A percentile compares a stretch with the other conserved stretches of the same genome.
phyloP scores from a whole-genome alignment of 805 yeast species.

The Hanseniaspora occidentalis region DNA sequence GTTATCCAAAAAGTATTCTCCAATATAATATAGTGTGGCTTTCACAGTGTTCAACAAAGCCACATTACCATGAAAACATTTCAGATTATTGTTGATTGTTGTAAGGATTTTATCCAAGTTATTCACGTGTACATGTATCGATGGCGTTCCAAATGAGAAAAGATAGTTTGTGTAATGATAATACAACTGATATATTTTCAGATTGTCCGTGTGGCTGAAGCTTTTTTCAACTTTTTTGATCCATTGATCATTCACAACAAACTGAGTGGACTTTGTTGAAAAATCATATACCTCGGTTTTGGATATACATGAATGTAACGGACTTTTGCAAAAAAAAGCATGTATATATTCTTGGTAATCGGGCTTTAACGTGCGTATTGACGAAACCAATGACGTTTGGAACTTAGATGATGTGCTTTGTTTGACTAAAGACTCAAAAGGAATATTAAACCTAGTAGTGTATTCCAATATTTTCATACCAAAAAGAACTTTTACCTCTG shows the following conservation, averaged over 20 bases:
- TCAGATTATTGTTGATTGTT: slow-evolving; percentile 1
- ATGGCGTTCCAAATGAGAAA: no score
- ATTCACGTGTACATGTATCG: background rate
- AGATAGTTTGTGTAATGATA: slow-evolving; percentile 4
- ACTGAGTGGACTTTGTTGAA: background rate
- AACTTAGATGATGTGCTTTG: slow-evolving; percentile 12
- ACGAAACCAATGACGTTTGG: slow-evolving; percentile 9
- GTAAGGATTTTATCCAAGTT: background rate
- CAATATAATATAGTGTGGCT: background rate
- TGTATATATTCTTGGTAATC: background rate
- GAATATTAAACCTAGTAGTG: slow-evolving; percentile 13
- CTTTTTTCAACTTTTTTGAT: slow-evolving; percentile 3
- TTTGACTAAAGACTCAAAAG: slow-evolving; percentile 15
- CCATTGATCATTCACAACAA: slow-evolving; percentile 4
- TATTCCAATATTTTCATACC: slow-evolving; percentile 23
- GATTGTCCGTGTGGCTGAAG: background rate
- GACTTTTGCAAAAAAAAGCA: background rate
- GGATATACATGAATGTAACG: background rate
- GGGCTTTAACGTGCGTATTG: slow-evolving; percentile 1
- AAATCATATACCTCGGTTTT: background rate
- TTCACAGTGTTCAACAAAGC: background rate
- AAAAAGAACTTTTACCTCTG: slow-evolving; percentile 12
- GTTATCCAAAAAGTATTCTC: background rate
- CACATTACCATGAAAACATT: background rate
- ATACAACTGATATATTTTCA: slow-evolving; percentile 5